Conservation (phyloP, 345 rosid species). For the Barbarea vulgaris region DNA sequence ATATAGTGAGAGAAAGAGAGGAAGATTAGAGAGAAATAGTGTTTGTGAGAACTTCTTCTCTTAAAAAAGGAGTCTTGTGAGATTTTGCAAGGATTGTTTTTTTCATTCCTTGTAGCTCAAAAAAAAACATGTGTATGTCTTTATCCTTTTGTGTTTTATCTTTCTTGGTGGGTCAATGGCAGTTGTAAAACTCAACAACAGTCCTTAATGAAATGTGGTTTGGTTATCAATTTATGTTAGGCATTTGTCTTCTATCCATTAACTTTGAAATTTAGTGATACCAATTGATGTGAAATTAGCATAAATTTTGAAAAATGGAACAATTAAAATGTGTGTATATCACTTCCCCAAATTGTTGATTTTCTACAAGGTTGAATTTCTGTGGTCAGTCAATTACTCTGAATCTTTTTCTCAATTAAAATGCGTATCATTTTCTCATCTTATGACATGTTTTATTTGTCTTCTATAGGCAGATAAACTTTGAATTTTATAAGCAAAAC, state of each 20-base stretch:
- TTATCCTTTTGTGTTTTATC: conserved; percentile 25
- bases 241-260: background rate
- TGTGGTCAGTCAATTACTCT: background rate
- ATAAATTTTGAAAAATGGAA: background rate
- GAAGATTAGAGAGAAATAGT: conserved; percentile 23
- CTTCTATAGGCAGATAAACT: background rate
- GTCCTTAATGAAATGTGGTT: conserved; percentile 38
- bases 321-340: background rate
- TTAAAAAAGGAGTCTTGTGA: conserved; percentile 29
- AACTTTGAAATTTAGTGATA: background rate
- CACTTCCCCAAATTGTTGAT: background rate
- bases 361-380: background rate
- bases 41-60: conserved; percentile 44
- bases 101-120: conserved; percentile 44
- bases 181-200: conserved; percentile 46
- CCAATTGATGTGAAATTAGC: background rate
- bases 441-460: background rate
- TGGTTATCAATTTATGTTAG: conserved; percentile 3
- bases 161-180: conserved; percentile 32
- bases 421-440: background rate
- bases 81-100: conserved; percentile 43
- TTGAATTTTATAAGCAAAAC: background rate
- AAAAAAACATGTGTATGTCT: conserved; percentile 25
- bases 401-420: background rate
- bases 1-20: conserved; percentile 9